A percentile compares a stretch with the other conserved stretches of the same genome.
phyloP scores from a whole-genome alignment of 768 basidiomycete species.

The Megacollybia marginata region DNA sequence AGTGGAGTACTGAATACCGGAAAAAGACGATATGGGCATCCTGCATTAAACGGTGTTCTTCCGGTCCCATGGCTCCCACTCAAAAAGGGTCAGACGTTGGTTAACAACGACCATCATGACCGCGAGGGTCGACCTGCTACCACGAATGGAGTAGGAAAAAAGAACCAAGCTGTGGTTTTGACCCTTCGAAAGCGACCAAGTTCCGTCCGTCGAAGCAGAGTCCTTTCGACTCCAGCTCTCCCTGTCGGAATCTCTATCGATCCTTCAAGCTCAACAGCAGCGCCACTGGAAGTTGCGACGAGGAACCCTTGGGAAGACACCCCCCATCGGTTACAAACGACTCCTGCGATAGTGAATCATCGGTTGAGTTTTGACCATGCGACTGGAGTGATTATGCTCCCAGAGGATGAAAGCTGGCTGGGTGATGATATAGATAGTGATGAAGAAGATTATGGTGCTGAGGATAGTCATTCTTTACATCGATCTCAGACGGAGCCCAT shows the following conservation, averaged over 20 bases:
- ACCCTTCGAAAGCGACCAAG: constrained; percentile 72
- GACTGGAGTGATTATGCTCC: constrained; percentile 83
- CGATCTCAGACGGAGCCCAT: constrained; percentile 1
- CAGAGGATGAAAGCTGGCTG: constrained; percentile 67
- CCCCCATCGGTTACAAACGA: constrained; percentile 15
- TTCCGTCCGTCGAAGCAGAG: constrained; percentile 25
- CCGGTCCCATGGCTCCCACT: constrained; percentile 94
- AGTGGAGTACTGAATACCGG: constrained; percentile 93
- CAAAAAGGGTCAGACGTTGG: constrained; percentile 72
- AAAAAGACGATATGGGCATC: constrained; percentile 90
- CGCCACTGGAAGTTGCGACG: constrained; percentile 18
- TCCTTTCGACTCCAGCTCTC: neutral
- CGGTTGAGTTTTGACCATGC: constrained; percentile 80
- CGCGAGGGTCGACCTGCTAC: constrained; percentile 25
- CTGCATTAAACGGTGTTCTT: constrained; percentile 87
- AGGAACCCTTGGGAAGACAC: constrained; percentile 60
- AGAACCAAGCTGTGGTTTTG: constrained; percentile 62
- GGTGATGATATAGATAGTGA: constrained; percentile 42
- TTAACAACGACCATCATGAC: constrained; percentile 42
- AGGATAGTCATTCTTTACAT: constrained; percentile 10
- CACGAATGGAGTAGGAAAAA: constrained; percentile 26
- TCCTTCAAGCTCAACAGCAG: constrained; percentile 12
- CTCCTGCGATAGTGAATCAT: constrained; percentile 31
- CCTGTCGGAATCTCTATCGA: neutral
- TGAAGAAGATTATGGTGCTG: constrained; percentile 35